These are phyloP conservation scores for Hypoxylon sp. DNA, from an alignment of 2,329 filamentous ascomycete genomes.

Conservation along the genomic window DNA sequence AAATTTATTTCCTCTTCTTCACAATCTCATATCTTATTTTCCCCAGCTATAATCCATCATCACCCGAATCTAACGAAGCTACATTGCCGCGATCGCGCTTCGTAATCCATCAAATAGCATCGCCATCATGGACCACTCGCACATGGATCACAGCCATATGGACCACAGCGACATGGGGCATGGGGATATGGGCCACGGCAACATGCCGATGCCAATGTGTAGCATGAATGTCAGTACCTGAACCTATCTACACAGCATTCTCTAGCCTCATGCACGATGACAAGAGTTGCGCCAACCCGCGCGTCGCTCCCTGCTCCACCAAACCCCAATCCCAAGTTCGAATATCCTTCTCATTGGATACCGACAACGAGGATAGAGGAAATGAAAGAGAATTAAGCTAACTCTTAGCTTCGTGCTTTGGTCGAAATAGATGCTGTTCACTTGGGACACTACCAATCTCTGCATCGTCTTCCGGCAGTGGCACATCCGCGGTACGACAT, in stretches of 20 bases:
- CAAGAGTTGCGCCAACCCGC: conserved; percentile 23
- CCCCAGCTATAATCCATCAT: neutral
- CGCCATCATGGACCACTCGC: conserved; percentile 58
- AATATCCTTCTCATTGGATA: conserved; percentile 29
- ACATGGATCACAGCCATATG: conserved; percentile 65
- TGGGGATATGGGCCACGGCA: conserved; percentile 68
- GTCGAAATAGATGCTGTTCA: conserved; percentile 89
- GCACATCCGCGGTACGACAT: conserved; percentile 82
- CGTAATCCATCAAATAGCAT: conserved; percentile 27
- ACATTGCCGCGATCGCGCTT: conserved; percentile 5
- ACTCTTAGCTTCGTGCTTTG: conserved; percentile 22
- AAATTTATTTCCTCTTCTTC: neutral
- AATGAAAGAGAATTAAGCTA: conserved; percentile 21
- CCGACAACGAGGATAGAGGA: conserved; percentile 5
- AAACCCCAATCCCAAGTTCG: conserved; percentile 1
- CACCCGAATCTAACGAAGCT: conserved; percentile 5
- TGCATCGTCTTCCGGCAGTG: conserved; percentile 96
- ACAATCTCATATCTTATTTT: neutral
- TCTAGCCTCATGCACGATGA: conserved; percentile 22
- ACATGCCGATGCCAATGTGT: conserved; percentile 71
- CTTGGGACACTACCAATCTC: conserved; percentile 92
- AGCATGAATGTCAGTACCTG: conserved; percentile 84
- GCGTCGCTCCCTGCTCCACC: conserved; percentile 17
- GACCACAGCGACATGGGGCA: conserved; percentile 69
- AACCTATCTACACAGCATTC: conserved; percentile 8